phyloP scores from a whole-genome alignment of 768 basidiomycete genomes.

The Tephrocybe sp. region DNA sequence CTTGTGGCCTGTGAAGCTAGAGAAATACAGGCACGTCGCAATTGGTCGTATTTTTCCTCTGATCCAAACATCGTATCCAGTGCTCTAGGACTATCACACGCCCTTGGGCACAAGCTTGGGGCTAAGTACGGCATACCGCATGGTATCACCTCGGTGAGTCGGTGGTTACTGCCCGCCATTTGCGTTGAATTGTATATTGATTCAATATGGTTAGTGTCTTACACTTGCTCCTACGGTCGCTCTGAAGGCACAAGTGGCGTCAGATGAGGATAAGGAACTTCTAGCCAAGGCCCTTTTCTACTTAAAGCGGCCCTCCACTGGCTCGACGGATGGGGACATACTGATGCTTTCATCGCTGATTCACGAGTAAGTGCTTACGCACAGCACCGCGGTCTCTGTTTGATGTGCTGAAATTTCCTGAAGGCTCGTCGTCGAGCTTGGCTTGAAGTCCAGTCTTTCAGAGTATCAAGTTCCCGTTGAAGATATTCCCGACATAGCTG shows the following conservation, averaged over 20 bases:
- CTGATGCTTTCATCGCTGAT: constrained; percentile 51
- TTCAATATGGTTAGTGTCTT: constrained; percentile 48
- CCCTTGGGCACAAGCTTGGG: constrained; percentile 71
- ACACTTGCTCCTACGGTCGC: constrained; percentile 65
- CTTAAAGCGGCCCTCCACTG: constrained; percentile 57
- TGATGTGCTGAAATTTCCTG: background rate
- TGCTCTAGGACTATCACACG: constrained; percentile 72
- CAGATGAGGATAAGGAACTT: constrained; percentile 59
- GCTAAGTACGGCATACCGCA: constrained; percentile 75
- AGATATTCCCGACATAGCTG: constrained; percentile 54
- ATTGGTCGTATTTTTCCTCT: background rate
- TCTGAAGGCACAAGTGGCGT: constrained; percentile 55
- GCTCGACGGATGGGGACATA: constrained; percentile 63
- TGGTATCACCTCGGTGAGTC: constrained; percentile 75
- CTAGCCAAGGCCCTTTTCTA: constrained; percentile 58
- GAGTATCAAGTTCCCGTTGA: constrained; percentile 63
- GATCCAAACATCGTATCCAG: constrained; percentile 28
- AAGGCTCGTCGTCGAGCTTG: constrained; percentile 61
- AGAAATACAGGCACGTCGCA: constrained; percentile 47
- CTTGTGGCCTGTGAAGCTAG: constrained; percentile 61
- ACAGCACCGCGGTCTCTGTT: background rate
- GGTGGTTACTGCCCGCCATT: constrained; percentile 1
- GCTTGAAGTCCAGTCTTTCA: constrained; percentile 52
- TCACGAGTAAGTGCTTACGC: constrained; percentile 40
- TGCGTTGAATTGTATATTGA: background rate